phyloP scores from a whole-genome alignment of 148 eudicot species.

The Vaccinium myrtillus region DNA sequence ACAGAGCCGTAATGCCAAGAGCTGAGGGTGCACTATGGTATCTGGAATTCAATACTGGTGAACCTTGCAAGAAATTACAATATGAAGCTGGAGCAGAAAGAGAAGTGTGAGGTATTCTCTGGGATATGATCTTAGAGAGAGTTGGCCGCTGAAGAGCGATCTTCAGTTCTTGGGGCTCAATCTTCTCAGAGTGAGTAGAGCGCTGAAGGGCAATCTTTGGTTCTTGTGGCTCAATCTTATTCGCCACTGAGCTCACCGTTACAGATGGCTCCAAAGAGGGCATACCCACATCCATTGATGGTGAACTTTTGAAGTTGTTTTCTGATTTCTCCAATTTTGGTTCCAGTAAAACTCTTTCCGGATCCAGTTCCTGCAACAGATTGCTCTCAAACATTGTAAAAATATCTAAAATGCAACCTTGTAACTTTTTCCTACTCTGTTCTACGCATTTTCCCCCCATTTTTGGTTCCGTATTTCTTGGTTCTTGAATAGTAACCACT shows the following conservation, averaged over 20 bases:
- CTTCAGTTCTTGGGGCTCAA: slow-evolving; percentile 27
- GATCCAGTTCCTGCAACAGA: slow-evolving; percentile 21
- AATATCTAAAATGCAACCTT: background rate
- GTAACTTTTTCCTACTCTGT: background rate
- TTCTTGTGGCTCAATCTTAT: slow-evolving; percentile 36
- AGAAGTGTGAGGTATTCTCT: slow-evolving; percentile 45
- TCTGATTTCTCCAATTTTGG: slow-evolving; percentile 19
- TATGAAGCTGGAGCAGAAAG: slow-evolving; percentile 39
- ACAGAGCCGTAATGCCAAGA: slow-evolving; percentile 72
- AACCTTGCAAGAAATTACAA: slow-evolving; percentile 47
- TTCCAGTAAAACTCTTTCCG: slow-evolving; percentile 21
- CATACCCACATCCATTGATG: slow-evolving; percentile 16
- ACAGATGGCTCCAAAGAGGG: slow-evolving; percentile 26
- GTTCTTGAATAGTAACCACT: background rate
- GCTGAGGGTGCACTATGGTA: slow-evolving; percentile 56
- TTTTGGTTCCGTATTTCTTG: background rate
- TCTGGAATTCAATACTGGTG: slow-evolving; percentile 50
- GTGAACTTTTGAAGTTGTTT: slow-evolving; percentile 26
- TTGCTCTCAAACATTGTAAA: slow-evolving; percentile 3
- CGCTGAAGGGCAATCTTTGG: slow-evolving; percentile 35
- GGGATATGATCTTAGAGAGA: slow-evolving; percentile 48
- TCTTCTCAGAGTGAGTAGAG: slow-evolving; percentile 40
- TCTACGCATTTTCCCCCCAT: background rate
- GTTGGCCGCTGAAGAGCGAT: slow-evolving; percentile 37
- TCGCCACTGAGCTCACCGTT: slow-evolving; percentile 20